Conservation (phyloP, 495 filamentous ascomycete genomes). For the Aspergillus taichungensis region DNA sequence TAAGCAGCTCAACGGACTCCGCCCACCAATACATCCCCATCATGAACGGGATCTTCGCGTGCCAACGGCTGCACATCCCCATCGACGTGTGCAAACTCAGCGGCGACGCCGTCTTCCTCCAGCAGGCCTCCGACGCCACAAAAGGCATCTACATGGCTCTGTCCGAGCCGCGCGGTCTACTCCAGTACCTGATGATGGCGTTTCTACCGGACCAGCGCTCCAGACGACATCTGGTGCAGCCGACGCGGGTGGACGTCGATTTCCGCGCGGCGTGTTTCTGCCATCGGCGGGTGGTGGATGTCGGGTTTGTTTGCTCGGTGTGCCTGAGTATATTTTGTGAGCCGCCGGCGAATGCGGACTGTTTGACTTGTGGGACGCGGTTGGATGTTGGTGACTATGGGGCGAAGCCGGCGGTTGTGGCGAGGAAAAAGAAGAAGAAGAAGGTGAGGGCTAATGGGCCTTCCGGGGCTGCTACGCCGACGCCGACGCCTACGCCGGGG, state of each 20-base stretch:
- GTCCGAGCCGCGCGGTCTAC: slow-evolving; percentile 53
- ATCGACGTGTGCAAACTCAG: slow-evolving; percentile 84
- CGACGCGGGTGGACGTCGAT: slow-evolving; percentile 81
- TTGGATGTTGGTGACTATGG: slow-evolving; percentile 69
- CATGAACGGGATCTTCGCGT: slow-evolving; percentile 96
- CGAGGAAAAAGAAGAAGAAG: slow-evolving; percentile 67
- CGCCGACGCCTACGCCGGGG: slow-evolving; percentile 34
- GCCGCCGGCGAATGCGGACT: slow-evolving; percentile 56
- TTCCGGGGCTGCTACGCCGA: slow-evolving; percentile 33
- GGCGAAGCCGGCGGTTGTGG: slow-evolving; percentile 64
- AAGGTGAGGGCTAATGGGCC: slow-evolving; percentile 36
- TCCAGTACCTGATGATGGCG: slow-evolving; percentile 95
- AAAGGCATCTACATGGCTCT: slow-evolving; percentile 77
- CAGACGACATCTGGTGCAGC: slow-evolving; percentile 57
- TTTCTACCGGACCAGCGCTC: slow-evolving; percentile 70
- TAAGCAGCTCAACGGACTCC: slow-evolving; percentile 74
- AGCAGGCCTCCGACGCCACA: slow-evolving; percentile 89
- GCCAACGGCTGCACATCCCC: slow-evolving; percentile 71
- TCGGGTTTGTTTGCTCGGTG: slow-evolving; percentile 91
- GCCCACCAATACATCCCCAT: slow-evolving; percentile 92
- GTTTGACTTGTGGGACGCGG: slow-evolving; percentile 84
- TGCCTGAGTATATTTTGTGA: slow-evolving; percentile 81
- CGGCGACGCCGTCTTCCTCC: slow-evolving; percentile 83
- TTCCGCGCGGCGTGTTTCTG: slow-evolving; percentile 97
- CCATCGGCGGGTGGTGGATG: slow-evolving; percentile 81